Conservation (phyloP, 164 flowering plant species). For the Hamamelis virginiana region DNA sequence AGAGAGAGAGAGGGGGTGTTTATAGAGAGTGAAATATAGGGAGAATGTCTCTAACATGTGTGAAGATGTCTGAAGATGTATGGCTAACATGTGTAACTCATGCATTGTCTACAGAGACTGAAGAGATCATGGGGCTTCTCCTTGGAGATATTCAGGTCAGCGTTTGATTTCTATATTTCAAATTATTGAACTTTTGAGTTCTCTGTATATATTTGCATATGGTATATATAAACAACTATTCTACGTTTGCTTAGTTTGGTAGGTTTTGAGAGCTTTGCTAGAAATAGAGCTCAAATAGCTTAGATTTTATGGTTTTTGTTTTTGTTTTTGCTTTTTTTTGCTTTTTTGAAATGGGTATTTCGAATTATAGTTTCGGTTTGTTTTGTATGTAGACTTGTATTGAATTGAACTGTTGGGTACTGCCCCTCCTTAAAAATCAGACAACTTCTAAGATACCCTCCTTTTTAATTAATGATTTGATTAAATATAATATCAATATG, state of each 20-base stretch:
- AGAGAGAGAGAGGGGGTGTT: background rate
- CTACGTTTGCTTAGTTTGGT: background rate
- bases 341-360: constrained; percentile 8
- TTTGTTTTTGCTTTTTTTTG: no score
- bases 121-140: constrained; percentile 98
- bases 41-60: constrained; percentile 67
- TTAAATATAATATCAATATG: no score
- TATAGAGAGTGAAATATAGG: no score
- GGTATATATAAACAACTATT: background rate
- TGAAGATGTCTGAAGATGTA: constrained; percentile 93
- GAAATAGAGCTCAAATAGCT: background rate
- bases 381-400: background rate
- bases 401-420: background rate
- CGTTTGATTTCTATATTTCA: background rate
- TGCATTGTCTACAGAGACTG: constrained; percentile 91
- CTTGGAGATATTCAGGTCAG: constrained; percentile 89
- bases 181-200: background rate
- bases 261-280: background rate
- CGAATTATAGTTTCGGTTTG: background rate
- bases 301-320: background rate
- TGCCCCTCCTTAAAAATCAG: background rate
- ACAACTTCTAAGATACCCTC: no score
- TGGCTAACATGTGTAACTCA: constrained; percentile 92
- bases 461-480: no score
- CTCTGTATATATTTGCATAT: background rate